Evolutionary conservation across 768 basidiomycete genomes (phyloP).

Genomic region (Mycena leptocephala): DNA sequence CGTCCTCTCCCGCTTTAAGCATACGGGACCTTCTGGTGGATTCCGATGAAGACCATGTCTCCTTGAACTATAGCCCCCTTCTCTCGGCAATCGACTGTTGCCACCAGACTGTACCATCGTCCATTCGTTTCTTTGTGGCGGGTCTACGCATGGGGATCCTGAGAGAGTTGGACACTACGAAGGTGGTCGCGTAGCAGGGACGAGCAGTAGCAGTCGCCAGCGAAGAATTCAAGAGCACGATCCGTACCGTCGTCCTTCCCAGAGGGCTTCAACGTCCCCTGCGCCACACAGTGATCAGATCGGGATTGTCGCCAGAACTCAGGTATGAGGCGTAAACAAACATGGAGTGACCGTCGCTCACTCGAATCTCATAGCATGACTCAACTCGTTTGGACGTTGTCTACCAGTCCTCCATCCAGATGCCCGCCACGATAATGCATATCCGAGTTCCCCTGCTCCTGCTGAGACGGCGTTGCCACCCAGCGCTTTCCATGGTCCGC

Average conservation of each 20-base stretch:
- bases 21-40: neutral
- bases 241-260: neutral
- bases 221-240: neutral
- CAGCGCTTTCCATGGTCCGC: neutral
- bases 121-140: neutral
- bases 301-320: neutral
- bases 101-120: neutral
- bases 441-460: neutral
- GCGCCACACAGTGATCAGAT: slow-evolving; percentile 12
- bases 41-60: neutral
- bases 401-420: no score
- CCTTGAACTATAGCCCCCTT: neutral
- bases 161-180: neutral
- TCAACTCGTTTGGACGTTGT: neutral
- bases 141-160: neutral
- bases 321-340: neutral
- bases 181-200: neutral
- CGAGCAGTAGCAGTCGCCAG: neutral
- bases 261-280: neutral
- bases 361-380: neutral
- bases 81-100: neutral
- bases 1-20: neutral
- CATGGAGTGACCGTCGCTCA: neutral
- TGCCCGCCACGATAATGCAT: neutral
- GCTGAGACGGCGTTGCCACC: neutral